Percentiles rank a stretch among this genome's conserved stretches.
Evolutionary conservation across 1,284 basidiomycete species (phyloP).

Genomic region (Fomitiporia mediterranea): DNA sequence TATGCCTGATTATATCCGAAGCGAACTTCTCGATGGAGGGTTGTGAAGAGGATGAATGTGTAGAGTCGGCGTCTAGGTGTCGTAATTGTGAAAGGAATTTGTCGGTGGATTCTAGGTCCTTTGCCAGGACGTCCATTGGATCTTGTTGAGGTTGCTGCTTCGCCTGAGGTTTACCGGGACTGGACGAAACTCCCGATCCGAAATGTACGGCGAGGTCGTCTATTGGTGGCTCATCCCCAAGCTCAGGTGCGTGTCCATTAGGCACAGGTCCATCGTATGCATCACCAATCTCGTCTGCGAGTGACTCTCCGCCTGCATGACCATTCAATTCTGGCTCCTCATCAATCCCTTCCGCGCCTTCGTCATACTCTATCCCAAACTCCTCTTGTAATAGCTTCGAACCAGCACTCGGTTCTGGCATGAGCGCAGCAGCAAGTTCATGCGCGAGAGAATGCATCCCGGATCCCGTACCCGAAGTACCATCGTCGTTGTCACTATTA

Average conservation of each 20-base stretch:
- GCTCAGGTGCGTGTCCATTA: background rate
- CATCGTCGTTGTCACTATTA: constrained; percentile 7
- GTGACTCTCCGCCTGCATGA: constrained; percentile 27
- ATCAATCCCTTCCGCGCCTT: constrained; percentile 77
- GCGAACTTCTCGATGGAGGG: constrained; percentile 63
- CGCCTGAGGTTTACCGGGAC: background rate
- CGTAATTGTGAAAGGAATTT: constrained; percentile 68
- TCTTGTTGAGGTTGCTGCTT: constrained; percentile 45
- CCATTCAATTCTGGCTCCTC: constrained; percentile 30
- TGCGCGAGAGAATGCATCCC: constrained; percentile 65
- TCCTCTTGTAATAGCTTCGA: constrained; percentile 76
- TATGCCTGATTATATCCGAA: constrained; percentile 67
- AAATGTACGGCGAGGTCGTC: constrained; percentile 15
- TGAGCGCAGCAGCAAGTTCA: constrained; percentile 74
- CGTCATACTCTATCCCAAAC: constrained; percentile 81
- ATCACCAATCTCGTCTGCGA: constrained; percentile 26
- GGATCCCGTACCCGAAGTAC: constrained; percentile 31
- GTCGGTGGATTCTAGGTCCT: constrained; percentile 71
- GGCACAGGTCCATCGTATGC: background rate
- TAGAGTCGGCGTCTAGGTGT: constrained; percentile 54
- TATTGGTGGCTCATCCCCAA: constrained; percentile 2
- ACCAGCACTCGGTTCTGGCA: constrained; percentile 73
- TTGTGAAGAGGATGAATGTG: constrained; percentile 37
- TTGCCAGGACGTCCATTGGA: constrained; percentile 64
- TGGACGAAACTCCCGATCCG: constrained; percentile 4